phyloP scores from a whole-genome alignment of 202 grass and related monocot species.

The Bolboschoenoplectus hybrid region DNA sequence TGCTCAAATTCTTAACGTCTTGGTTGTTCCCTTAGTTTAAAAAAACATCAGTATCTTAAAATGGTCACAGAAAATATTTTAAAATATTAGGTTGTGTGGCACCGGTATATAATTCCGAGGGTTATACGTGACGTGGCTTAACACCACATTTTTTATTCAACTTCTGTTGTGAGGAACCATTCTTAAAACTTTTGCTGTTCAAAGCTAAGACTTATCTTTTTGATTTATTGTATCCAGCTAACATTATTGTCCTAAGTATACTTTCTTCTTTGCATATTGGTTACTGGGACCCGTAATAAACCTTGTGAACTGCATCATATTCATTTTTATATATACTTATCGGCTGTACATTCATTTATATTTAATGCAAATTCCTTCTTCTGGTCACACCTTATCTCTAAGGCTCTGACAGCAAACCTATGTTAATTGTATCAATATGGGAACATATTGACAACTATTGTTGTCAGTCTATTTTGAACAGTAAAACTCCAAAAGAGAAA shows the following conservation, averaged over 20 bases:
- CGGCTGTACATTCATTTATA: background rate
- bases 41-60: background rate
- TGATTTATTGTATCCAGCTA: background rate
- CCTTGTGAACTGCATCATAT: conserved; percentile 23
- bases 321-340: background rate
- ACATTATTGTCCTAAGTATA: background rate
- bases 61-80: background rate
- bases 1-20: background rate
- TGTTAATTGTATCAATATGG: conserved; percentile 5
- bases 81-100: background rate
- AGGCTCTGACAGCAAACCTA: background rate
- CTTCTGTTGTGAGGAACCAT: background rate
- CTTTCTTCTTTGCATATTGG: conserved; percentile 10
- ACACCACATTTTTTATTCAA: background rate
- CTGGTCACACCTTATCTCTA: background rate
- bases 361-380: conserved; percentile 16
- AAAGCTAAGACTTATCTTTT: background rate
- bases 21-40: background rate
- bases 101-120: background rate
- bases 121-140: background rate
- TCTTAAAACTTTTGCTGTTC: background rate
- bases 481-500: conserved; percentile 11
- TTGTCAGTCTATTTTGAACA: conserved; percentile 6
- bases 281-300: conserved; percentile 6
- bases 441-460: background rate